Conservation (phyloP, 208 protist species). For the Trypanosoma mega region DNA sequence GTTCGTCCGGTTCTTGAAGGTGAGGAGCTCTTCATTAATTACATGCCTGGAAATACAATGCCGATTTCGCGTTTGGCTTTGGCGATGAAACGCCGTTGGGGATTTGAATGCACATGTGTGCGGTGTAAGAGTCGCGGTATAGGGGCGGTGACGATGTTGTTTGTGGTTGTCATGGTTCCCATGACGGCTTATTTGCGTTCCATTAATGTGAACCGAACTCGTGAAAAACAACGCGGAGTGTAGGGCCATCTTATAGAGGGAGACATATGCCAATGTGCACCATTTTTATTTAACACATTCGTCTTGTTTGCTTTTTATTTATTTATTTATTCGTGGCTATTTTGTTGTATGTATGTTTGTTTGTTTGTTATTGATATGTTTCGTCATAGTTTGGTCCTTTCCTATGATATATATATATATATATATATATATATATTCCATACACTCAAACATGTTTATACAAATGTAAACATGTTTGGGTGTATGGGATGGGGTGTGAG, state of each 20-base stretch:
- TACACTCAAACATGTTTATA: too few species aligned
- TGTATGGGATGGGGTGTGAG: background rate
- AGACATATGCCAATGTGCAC: background rate
- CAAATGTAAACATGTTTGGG: too few species aligned
- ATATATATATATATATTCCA: too few species aligned
- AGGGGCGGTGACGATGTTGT: slow-evolving; percentile 59
- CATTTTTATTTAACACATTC: slow-evolving; percentile 1
- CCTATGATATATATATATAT: too few species aligned
- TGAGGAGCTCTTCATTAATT: slow-evolving; percentile 83
- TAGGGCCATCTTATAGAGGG: slow-evolving; percentile 10
- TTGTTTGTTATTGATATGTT: too few species aligned
- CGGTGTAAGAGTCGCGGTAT: slow-evolving; percentile 74
- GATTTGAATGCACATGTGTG: slow-evolving; percentile 84
- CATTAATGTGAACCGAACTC: slow-evolving; percentile 55
- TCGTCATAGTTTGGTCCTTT: too few species aligned
- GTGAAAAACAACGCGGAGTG: slow-evolving; percentile 68
- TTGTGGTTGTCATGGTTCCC: slow-evolving; percentile 62
- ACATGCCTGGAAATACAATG: slow-evolving; percentile 83
- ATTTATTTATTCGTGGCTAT: background rate
- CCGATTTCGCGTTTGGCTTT: slow-evolving; percentile 69
- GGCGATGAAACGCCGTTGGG: slow-evolving; percentile 81
- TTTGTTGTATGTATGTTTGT: too few species aligned
- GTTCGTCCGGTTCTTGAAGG: slow-evolving; percentile 70
- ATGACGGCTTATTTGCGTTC: slow-evolving; percentile 58
- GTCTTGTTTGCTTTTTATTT: slow-evolving; percentile 2